Evolutionary conservation across 2,329 filamentous ascomycete species (phyloP), one percentile per base, ranked within the genome.

Genomic region (Gyromitra esculenta): DNA sequence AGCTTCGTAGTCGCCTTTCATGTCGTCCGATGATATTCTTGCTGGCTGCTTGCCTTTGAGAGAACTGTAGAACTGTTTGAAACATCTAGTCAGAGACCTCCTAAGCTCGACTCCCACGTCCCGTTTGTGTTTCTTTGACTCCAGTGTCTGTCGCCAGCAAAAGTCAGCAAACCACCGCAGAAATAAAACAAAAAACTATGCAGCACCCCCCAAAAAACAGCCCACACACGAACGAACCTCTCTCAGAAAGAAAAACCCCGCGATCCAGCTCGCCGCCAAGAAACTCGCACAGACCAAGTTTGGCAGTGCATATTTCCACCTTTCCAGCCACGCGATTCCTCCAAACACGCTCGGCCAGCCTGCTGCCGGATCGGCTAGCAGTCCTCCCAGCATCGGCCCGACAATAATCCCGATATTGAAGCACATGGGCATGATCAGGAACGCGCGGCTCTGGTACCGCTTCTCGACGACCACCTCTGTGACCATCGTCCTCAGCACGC

Each of bases 401-500:
- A 89, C 84, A 56, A 89, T 88, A 63, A 89, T 85, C 11, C 88
- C 89, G 21, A 90, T 86, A 79, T 92, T 92, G 83, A 92, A 91
- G 63, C 90, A 91, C 87, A 93, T 91, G 1, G 85, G 85, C 71
- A 86, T 79, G 35, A 86, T 81, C 21, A 85, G 80, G 60, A 86
- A 86, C 0, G 85, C 84, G 77, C 84, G 83, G 5, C 85, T 84
- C 77, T 85, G 85, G 76, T 82, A 91, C 85, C 88, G 91, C 83
- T 91, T 91, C 83, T 92, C 91, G 64, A 87, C 86, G 48, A 93
- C 88, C 43, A 91, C 90, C 82, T 93, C 91, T 1, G 88, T 87
- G 59, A 92, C 91, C 87, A 92, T 91, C 5, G 90, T 92, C 76
- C 91, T 85, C 89, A 93, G 91, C 1, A 93, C 90, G 0, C 91